Conservation (phyloP, 768 basidiomycete genomes). For the Termitomyces sp. region DNA sequence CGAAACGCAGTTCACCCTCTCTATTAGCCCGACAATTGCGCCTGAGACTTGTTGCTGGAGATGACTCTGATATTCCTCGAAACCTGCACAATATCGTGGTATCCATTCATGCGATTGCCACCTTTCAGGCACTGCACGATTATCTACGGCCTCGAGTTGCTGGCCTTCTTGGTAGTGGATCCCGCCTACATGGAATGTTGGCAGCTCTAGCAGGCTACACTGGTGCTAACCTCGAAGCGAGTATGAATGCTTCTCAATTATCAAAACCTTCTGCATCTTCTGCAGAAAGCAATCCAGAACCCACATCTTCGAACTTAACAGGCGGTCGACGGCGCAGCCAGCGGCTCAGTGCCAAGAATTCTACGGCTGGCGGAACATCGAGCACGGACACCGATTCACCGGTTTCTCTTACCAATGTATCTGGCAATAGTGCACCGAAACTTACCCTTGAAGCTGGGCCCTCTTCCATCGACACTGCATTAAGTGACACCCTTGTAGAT, state of each 20-base stretch:
- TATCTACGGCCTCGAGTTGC: slow-evolving; percentile 90
- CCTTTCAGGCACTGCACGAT: slow-evolving; percentile 94
- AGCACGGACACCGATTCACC: slow-evolving; percentile 11
- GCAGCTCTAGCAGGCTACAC: slow-evolving; percentile 81
- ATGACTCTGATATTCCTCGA: slow-evolving; percentile 84
- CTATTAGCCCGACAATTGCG: slow-evolving; percentile 90
- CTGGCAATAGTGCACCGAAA: slow-evolving; percentile 5
- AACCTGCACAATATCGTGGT: slow-evolving; percentile 88
- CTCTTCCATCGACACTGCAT: slow-evolving; percentile 32
- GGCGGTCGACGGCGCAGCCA: slow-evolving; percentile 73
- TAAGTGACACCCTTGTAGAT: slow-evolving; percentile 57
- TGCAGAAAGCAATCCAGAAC: slow-evolving; percentile 17
- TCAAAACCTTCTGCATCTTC: slow-evolving; percentile 24
- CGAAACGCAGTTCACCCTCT: slow-evolving; percentile 86
- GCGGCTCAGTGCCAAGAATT: slow-evolving; percentile 70
- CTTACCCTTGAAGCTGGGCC: slow-evolving; percentile 11
- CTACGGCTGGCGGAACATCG: slow-evolving; percentile 13
- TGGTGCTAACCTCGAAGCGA: slow-evolving; percentile 34
- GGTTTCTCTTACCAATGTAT: slow-evolving; percentile 7
- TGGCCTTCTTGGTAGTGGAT: slow-evolving; percentile 55
- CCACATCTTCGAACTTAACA: slow-evolving; percentile 27
- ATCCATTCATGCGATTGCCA: slow-evolving; percentile 97
- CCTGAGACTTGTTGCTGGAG: slow-evolving; percentile 82
- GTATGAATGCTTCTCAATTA: slow-evolving; percentile 25
- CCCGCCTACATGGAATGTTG: slow-evolving; percentile 81